A percentile compares a stretch with the other conserved stretches of the same genome.
These are phyloP conservation scores for Daphne laureola DNA, from an alignment of 441 rosid genomes.

Conservation along the genomic window DNA sequence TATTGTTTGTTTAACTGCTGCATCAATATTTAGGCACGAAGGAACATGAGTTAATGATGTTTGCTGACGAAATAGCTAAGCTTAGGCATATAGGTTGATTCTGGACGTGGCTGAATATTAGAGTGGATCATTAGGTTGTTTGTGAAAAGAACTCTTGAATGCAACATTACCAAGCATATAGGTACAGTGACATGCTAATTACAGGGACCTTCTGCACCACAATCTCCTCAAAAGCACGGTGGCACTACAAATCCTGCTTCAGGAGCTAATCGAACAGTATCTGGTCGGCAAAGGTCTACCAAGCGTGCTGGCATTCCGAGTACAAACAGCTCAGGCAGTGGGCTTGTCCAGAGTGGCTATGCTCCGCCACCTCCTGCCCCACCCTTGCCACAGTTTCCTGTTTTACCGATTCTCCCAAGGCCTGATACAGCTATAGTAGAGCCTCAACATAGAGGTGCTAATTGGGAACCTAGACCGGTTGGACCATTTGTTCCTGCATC, in stretches of 20 bases:
- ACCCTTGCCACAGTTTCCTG: constrained; percentile 28
- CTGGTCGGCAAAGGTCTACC: constrained; percentile 22
- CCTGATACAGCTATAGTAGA: constrained; percentile 29
- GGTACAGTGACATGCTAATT: background rate
- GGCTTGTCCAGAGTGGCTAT: constrained; percentile 16
- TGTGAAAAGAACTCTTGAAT: too few relatives aligned
- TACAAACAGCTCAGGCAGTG: constrained; percentile 22
- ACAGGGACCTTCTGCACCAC: constrained; percentile 22
- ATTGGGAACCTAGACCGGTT: constrained; percentile 35
- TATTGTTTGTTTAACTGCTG: too few relatives aligned
- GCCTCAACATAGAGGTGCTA: constrained; percentile 25
- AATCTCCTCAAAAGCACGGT: constrained; percentile 19
- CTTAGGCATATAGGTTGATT: too few relatives aligned
- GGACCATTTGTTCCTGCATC: constrained; percentile 25
- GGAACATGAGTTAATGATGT: too few relatives aligned
- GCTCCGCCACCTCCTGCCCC: constrained; percentile 16
- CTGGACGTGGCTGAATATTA: too few relatives aligned
- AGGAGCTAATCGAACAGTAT: constrained; percentile 14
- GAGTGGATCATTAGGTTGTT: too few relatives aligned
- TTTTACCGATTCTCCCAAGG: constrained; percentile 23
- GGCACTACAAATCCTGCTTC: constrained; percentile 19
- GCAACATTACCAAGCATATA: too few relatives aligned
- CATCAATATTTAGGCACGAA: too few relatives aligned
- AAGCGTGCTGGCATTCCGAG: constrained; percentile 13
- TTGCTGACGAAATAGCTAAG: too few relatives aligned